Evolutionary conservation across 805 yeast genomes (phyloP), one percentile per base, ranked within the genome.

Genomic region (Schizosaccharomyces octosporus): DNA sequence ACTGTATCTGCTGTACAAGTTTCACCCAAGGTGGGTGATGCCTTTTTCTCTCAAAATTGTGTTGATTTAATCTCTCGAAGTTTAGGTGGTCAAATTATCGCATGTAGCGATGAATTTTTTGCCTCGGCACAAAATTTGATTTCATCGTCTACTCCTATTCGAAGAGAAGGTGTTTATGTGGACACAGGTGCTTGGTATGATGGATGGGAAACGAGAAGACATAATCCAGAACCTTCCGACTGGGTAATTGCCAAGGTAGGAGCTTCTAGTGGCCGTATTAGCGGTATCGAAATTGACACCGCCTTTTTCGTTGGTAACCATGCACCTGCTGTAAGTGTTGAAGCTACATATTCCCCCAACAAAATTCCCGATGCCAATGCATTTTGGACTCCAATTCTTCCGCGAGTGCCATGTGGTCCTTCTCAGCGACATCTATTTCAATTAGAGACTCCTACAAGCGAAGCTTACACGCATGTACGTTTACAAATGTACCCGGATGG

Each of bases 401-500:
- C 79, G 36, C 80, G 82, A 69, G 70, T 76, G 29, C 93, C 84
- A 70, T 90, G 97, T 73, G 95, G 95, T 4, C 97, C 98, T 5
- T 75, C 84, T 7, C 93, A 84, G 72, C 81, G 81, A 68, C 95
- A 88, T 68, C 89, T 86, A 69, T 87, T 88, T 71, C 75, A 79
- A 42, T 79, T 93, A 64, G 76, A 74, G 11, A 66, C 70, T 1
- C 72, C 72, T 1, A 69, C 81, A 61, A 86, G 95, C n/a, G 71
- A 71, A 3, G 71, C 75, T 51, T 77, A 78, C 48, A 85, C 93
- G 39, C 93, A 87, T 69, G 84, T 83, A 48, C 79, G 89, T 67
- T 77, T 90, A 69, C 82, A 82, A 74, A 88, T 87, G 95, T 90
- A 84, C 72, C 97, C 98, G 31, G 97, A 90, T 71, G 98, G 98